Percentiles rank a stretch among this genome's conserved stretches.
These are phyloP conservation scores for Anthracocystis walkeri DNA, from an alignment of 1,284 basidiomycete genomes.

Conservation along the genomic window DNA sequence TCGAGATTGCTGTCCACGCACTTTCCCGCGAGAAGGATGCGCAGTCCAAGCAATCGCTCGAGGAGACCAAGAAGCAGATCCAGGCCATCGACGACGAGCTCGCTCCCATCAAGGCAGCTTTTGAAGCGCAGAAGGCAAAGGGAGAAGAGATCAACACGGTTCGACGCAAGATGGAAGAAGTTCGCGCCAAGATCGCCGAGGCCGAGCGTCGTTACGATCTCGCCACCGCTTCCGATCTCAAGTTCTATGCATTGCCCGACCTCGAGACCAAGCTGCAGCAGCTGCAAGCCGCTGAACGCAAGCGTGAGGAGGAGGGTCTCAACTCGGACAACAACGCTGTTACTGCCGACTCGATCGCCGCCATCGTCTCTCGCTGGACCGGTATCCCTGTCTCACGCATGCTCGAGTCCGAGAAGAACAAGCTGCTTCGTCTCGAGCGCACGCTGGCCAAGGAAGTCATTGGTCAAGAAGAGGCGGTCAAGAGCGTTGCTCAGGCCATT, in stretches of 20 bases:
- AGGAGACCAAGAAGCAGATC: slow-evolving; percentile 81
- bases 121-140: slow-evolving; percentile 88
- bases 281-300: slow-evolving; percentile 73
- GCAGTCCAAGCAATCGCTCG: slow-evolving; percentile 88
- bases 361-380: slow-evolving; percentile 74
- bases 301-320: slow-evolving; percentile 68
- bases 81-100: slow-evolving; percentile 89
- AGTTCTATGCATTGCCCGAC: slow-evolving; percentile 91
- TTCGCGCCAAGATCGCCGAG: slow-evolving; percentile 91
- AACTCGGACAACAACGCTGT: slow-evolving; percentile 59
- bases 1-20: slow-evolving; percentile 96
- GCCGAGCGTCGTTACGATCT: slow-evolving; percentile 83
- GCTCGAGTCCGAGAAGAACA: slow-evolving; percentile 67
- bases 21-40: slow-evolving; percentile 84
- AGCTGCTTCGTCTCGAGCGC: slow-evolving; percentile 64
- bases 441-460: slow-evolving; percentile 70
- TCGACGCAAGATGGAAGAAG: slow-evolving; percentile 87
- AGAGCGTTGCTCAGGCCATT: slow-evolving; percentile 74
- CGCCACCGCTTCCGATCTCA: slow-evolving; percentile 78
- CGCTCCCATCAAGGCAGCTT: slow-evolving; percentile 86
- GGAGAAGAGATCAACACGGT: slow-evolving; percentile 86
- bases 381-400: slow-evolving; percentile 71
- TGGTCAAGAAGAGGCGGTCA: slow-evolving; percentile 75
- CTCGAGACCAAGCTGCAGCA: slow-evolving; percentile 79
- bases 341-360: slow-evolving; percentile 72